These are phyloP conservation scores for Paraconiothyrium sp. DNA, from an alignment of 2,329 filamentous ascomycete species.

Conservation along the genomic window DNA sequence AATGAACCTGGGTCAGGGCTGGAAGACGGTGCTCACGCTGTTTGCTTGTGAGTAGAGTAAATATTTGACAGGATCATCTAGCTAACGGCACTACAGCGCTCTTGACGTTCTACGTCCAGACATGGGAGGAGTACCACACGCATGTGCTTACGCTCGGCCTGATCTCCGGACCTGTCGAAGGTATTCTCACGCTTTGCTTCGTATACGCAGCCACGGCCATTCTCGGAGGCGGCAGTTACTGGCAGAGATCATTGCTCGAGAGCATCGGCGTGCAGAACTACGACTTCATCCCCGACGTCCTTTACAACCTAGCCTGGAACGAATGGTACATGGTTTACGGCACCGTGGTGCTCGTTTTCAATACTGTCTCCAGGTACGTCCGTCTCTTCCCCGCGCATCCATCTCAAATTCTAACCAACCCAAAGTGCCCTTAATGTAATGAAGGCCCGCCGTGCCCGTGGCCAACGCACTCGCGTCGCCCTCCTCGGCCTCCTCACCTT, in stretches of 20 bases:
- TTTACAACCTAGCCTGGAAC: conserved; percentile 86
- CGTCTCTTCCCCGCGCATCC: conserved; percentile 2
- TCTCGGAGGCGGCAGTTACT: conserved; percentile 89
- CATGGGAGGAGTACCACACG: conserved; percentile 99
- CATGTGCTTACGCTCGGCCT: conserved; percentile 92
- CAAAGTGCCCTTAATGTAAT: conserved; percentile 81
- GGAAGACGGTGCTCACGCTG: conserved; percentile 83
- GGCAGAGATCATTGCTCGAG: conserved; percentile 82
- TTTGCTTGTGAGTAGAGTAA: conserved; percentile 72
- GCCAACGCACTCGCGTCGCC: conserved; percentile 76
- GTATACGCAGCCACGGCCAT: conserved; percentile 87
- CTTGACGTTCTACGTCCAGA: conserved; percentile 98
- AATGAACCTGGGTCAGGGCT: conserved; percentile 92
- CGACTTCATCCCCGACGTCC: conserved; percentile 69
- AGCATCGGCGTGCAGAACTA: conserved; percentile 73
- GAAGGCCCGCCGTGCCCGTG: conserved; percentile 76
- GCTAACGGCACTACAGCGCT: conserved; percentile 64
- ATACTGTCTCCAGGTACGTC: conserved; percentile 75
- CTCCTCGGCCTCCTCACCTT: conserved; percentile 87
- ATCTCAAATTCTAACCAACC: conserved; percentile 18
- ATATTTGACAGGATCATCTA: conserved; percentile 3
- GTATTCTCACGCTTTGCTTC: conserved; percentile 81
- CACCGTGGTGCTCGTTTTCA: conserved; percentile 80
- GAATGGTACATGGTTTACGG: conserved; percentile 95
- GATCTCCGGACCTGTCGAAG: conserved; percentile 94